Evolutionary conservation across 768 basidiomycete species (phyloP), one percentile per base, ranked within the genome.

Genomic region (Amanita subjunquillea): DNA sequence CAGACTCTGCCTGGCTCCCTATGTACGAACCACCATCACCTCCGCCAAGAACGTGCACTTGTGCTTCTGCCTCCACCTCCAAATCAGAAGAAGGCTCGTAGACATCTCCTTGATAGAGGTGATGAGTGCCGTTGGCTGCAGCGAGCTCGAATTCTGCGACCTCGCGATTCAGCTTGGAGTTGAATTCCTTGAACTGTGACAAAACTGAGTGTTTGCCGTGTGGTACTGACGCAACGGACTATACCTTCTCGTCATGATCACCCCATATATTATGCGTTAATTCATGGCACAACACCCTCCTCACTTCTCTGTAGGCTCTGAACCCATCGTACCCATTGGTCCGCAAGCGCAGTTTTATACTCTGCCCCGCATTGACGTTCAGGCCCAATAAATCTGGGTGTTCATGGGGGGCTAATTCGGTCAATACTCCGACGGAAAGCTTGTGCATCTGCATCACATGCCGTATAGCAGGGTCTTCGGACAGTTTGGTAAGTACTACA

Each of bases 401-500:
- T 60, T 88, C 86, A 53, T 86, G 85, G 0, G 87, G 87, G 13
- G 85, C 86, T 15, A 90, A 77, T 65, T 90, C 87, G 1, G 86
- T 88, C 41, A 89, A 69, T 2, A 83, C 55, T 0, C 82, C 81
- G 4, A 90, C 85, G 0, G 79, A 72, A 57, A 87, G 82, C 54
- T 78, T 63, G 64, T 90, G 85, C 55, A 70, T 72, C 56, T 74
- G 76, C 87, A 90, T 88, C 53, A 90, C 63, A 61, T 85, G 79
- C 20, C 65, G 69, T 44, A 88, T 83, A 0, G 83, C 85, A 4
- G 82, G 79, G 59, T 91, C 87, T n/a, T 77, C 69, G 7, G 87
- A 71, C 2, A 89, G 71, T 47, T 74, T 78, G 9, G 67, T 70
- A 0, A 89, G 72, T 2, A 86, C 61, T 6, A 71, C 69, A 10